These are phyloP conservation scores for Penicillium simplicissimum DNA, from an alignment of 495 filamentous ascomycete species.

Conservation along the genomic window DNA sequence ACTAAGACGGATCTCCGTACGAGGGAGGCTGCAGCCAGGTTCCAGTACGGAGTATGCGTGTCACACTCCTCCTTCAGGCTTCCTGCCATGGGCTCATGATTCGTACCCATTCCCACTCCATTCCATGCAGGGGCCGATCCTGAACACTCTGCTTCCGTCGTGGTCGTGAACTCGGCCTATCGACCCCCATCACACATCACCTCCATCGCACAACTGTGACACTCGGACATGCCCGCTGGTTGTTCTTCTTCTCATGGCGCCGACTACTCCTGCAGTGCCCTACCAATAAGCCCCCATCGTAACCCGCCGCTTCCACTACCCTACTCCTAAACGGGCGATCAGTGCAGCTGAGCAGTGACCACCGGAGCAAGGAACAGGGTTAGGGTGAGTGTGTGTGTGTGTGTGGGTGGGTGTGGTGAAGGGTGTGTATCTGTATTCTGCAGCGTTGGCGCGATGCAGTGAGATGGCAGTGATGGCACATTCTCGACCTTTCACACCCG, in stretches of 20 bases:
- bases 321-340: slow-evolving; percentile 17
- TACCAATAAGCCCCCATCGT: neutral
- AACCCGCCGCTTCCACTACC: neutral
- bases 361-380: neutral
- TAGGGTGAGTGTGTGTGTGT: neutral
- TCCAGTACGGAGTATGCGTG: neutral
- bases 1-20: neutral
- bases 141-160: neutral
- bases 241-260: neutral
- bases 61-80: neutral
- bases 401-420: slow-evolving; percentile 14
- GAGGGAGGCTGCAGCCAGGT: neutral
- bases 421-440: slow-evolving; percentile 15
- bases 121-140: slow-evolving; percentile 28
- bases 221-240: slow-evolving; percentile 14
- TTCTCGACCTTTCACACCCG: neutral
- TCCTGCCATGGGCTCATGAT: neutral
- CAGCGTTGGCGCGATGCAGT: slow-evolving; percentile 20
- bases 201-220: slow-evolving; percentile 15
- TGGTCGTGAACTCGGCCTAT: neutral
- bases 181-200: neutral
- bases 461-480: slow-evolving; percentile 32
- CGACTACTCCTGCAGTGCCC: slow-evolving; percentile 1
- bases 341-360: slow-evolving; percentile 16
- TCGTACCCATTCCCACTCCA: neutral